Evolutionary conservation across 2,329 filamentous ascomycete species (phyloP), one percentile per base, ranked within the genome.

Genomic region (Tolypocladium endophyticum): DNA sequence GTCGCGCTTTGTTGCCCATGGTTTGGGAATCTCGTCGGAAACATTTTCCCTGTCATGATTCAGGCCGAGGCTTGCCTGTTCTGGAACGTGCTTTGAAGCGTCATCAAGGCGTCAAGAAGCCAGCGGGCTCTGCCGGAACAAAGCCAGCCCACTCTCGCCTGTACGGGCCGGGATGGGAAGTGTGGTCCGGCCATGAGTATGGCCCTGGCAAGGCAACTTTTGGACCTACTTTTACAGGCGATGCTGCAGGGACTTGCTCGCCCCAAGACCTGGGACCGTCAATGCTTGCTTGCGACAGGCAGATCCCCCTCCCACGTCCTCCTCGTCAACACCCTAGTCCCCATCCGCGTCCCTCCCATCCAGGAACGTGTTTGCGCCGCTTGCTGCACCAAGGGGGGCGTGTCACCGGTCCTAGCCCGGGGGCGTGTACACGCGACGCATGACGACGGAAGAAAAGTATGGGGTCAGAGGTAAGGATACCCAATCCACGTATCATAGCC

Each of bases 391-490:
- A 55, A 63, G 67, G 65, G 67, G 67, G 63, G 68, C 64, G 66
- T 64, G 62, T 64, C 57, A 56, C 58, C 47, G 56, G 63, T 50
- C 47, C 59, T 53, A 57, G 59, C 28, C 45, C 55, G 36, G 58
- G 65, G 64, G 67, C 63, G 67, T 64, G 66, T 65, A 66, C 67
- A 69, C 67, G 66, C 63, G 64, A 62, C 67, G 64, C 65, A 63
- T 64, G 63, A 61, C 58, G 50, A 68, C 65, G 64, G 64, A 61
- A 64, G 63, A 60, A 61, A 64, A 61, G 62, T 68, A 73, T 73
- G 70, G 71, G 69, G 67, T 69, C 66, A 66, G 61, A 72, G 67
- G 71, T 74, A 74, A 63, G 70, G 71, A 69, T 74, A 74, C 72
- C 72, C 72, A 74, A 74, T 73, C 67, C 69, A 72, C 65, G 69